phyloP scores from a whole-genome alignment of 768 basidiomycete species.

The Auriscalpium microsporum region DNA sequence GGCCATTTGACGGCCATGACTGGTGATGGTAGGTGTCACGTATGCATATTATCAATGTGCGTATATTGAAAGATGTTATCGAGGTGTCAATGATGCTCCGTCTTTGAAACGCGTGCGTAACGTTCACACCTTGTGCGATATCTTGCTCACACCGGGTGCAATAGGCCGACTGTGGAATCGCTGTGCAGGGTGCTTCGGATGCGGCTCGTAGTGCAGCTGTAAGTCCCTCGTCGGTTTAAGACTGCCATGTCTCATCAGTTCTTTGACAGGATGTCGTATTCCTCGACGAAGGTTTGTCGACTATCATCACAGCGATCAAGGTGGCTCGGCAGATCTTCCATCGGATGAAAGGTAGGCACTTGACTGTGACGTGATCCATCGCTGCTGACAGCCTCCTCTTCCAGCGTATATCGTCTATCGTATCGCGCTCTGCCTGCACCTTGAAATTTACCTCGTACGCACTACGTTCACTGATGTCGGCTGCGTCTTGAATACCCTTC shows the following conservation, averaged over 20 bases:
- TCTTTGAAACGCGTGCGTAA: slow-evolving; percentile 22
- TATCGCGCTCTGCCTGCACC: slow-evolving; percentile 40
- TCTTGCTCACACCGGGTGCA: neutral
- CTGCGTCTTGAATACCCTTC: neutral
- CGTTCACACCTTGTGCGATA: slow-evolving; percentile 7
- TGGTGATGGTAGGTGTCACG: slow-evolving; percentile 25
- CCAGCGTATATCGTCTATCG: slow-evolving; percentile 41
- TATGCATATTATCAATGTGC: neutral
- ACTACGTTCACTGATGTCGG: neutral
- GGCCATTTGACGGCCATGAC: slow-evolving; percentile 38
- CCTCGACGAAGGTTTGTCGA: slow-evolving; percentile 36
- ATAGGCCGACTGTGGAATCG: slow-evolving; percentile 29
- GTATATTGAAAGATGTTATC: slow-evolving; percentile 1
- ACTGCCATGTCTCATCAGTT: neutral
- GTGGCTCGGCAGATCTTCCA: slow-evolving; percentile 43
- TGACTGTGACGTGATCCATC: slow-evolving; percentile 18
- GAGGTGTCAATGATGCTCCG: slow-evolving; percentile 25
- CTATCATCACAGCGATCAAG: slow-evolving; percentile 38
- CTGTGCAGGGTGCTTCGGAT: slow-evolving; percentile 35
- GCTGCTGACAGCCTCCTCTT: slow-evolving; percentile 15
- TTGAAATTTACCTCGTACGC: slow-evolving; percentile 35
- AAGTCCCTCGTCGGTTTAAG: neutral
- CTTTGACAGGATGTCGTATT: slow-evolving; percentile 33
- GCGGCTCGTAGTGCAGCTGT: slow-evolving; percentile 32
- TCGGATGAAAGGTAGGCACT: slow-evolving; percentile 33